phyloP scores from a whole-genome alignment of 164 flowering plant genomes.

The Tetracentron sinense region DNA sequence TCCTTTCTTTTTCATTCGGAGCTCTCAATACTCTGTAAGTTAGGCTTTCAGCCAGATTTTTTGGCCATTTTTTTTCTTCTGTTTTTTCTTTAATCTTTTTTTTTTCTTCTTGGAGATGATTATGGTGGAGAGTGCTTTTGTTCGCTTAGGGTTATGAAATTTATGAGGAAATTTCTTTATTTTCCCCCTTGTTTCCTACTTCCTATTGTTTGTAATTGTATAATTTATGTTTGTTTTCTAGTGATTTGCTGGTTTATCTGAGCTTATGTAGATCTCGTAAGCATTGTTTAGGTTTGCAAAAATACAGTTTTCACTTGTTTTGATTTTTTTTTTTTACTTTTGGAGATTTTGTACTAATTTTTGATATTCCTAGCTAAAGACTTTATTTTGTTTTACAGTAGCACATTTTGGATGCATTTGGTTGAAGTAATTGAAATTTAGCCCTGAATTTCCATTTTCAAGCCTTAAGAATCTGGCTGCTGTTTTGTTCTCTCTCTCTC shows the following conservation, averaged over 20 bases:
- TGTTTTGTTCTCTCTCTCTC: neutral
- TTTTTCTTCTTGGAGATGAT: no score
- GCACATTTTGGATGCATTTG: neutral
- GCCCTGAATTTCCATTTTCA: neutral
- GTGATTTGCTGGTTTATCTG: neutral
- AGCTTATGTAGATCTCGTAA: neutral
- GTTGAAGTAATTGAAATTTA: neutral
- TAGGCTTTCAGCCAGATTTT: neutral
- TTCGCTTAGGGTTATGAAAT: no score
- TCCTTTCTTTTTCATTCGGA: neutral
- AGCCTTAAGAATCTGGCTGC: neutral
- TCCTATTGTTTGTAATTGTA: neutral
- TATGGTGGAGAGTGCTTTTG: no score
- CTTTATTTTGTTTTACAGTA: no score
- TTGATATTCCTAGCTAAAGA: neutral
- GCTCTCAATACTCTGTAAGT: constrained; percentile 13
- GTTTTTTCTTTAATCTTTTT: neutral
- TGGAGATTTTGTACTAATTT: neutral
- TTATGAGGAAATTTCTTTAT: no score
- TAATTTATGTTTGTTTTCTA: neutral
- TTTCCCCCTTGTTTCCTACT: no score
- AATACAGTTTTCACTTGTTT: neutral
- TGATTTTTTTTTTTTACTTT: neutral
- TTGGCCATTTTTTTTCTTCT: no score
- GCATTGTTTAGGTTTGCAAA: neutral